phyloP scores from a whole-genome alignment of 1,139 yeast species.

The Kluyveromyces marxianus region DNA sequence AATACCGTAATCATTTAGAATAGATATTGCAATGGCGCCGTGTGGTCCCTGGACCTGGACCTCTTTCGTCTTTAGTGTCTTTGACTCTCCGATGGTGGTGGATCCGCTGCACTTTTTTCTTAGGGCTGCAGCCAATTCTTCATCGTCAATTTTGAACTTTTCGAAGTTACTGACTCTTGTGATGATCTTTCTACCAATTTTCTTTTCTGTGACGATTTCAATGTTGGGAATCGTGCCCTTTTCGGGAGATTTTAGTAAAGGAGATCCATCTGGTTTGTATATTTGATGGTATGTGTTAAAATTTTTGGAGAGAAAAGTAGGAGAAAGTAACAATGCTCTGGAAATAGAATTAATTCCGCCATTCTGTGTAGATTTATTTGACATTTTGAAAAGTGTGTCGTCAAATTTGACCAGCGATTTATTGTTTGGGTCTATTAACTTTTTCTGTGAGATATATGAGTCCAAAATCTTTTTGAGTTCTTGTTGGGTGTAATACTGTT shows the following conservation, averaged over 20 bases:
- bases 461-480: slow-evolving; percentile 50
- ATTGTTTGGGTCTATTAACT: slow-evolving; percentile 43
- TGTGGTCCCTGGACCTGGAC: slow-evolving; percentile 92
- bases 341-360: slow-evolving; percentile 27
- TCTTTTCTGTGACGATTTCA: slow-evolving; percentile 60
- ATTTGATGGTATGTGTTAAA: slow-evolving; percentile 57
- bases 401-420: slow-evolving; percentile 49
- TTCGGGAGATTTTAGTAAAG: slow-evolving; percentile 32
- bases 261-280: slow-evolving; percentile 39
- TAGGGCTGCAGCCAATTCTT: slow-evolving; percentile 57
- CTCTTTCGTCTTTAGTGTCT: slow-evolving; percentile 51
- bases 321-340: slow-evolving; percentile 45
- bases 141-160: slow-evolving; percentile 57
- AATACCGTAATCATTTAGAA: slow-evolving; percentile 61
- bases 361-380: slow-evolving; percentile 26
- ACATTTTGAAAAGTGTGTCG: slow-evolving; percentile 33
- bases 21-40: slow-evolving; percentile 49
- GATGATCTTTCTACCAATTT: slow-evolving; percentile 74
- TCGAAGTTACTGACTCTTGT: slow-evolving; percentile 70
- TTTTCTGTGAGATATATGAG: slow-evolving; percentile 46
- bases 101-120: slow-evolving; percentile 85
- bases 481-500: slow-evolving; percentile 29
- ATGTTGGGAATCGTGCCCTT: slow-evolving; percentile 69
- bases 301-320: slow-evolving; percentile 39
- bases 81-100: slow-evolving; percentile 56